A percentile compares a stretch with the other conserved stretches of the same genome.
Conservation (phyloP, 169 alveolate species). For the Eimeria acervulina region DNA sequence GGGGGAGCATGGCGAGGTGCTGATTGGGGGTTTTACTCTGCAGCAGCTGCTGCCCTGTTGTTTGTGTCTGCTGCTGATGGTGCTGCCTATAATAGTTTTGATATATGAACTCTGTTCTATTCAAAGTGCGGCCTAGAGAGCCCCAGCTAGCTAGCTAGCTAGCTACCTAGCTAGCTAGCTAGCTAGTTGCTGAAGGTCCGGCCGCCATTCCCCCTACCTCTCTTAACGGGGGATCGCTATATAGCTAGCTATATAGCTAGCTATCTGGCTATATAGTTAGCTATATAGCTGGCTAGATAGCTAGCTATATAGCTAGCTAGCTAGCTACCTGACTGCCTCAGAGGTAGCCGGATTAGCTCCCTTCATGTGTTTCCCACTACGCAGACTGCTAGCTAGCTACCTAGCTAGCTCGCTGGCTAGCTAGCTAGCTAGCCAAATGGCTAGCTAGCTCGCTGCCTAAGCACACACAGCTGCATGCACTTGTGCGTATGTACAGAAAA, state of each 20-base stretch:
- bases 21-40: not conserved
- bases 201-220: no score
- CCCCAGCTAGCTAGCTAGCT: conserved; percentile 6
- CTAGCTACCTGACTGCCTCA: not conserved
- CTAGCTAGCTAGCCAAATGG: no score
- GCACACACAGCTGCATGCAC: no score
- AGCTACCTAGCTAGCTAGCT: not conserved
- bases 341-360: not conserved
- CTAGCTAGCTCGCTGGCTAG: not conserved
- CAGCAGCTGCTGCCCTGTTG: conserved; percentile 13
- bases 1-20: not conserved
- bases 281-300: not conserved
- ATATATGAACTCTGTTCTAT: conserved; percentile 11
- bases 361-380: no score
- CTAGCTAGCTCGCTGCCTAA: no score
- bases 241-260: conserved; percentile 19
- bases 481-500: no score
- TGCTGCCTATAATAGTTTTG: conserved; percentile 10
- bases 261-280: not conserved
- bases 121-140: not conserved
- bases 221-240: no score
- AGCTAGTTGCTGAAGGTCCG: no score
- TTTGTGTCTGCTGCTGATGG: conserved; percentile 52
- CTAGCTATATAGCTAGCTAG: conserved; percentile 6
- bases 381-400: no score